Evolutionary conservation across 2,329 filamentous ascomycete genomes (phyloP).

Genomic region (Ilyonectria robusta): DNA sequence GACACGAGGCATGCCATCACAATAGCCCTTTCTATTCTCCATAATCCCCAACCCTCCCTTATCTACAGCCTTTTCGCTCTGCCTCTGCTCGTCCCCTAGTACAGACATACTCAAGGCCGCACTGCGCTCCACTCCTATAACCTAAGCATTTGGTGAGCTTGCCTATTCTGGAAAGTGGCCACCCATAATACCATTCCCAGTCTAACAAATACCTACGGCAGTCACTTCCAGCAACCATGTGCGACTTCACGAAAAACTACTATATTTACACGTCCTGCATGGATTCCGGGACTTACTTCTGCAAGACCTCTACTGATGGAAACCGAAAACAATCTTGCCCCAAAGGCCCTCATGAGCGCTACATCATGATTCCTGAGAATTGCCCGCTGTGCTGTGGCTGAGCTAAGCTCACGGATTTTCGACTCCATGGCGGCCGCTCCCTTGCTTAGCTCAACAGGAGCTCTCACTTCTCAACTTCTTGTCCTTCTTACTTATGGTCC

Average conservation of each 20-base stretch:
- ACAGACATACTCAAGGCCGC: constrained; percentile 5
- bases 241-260: constrained; percentile 80
- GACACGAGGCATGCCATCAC: constrained; percentile 11
- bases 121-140: constrained; percentile 24
- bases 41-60: not conserved
- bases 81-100: constrained; percentile 1
- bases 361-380: constrained; percentile 77
- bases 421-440: not conserved
- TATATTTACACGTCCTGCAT: constrained; percentile 81
- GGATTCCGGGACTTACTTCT: constrained; percentile 79
- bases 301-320: constrained; percentile 78
- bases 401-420: constrained; percentile 26
- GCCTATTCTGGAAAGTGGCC: constrained; percentile 25
- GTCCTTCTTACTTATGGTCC: not conserved
- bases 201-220: constrained; percentile 12
- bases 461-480: not conserved
- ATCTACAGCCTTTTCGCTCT: not conserved
- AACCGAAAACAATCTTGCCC: constrained; percentile 71
- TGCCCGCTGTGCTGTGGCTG: constrained; percentile 63
- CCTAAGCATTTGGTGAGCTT: constrained; percentile 14
- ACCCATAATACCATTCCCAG: constrained; percentile 20
- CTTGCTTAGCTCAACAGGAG: too few relatives aligned
- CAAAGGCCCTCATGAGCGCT: constrained; percentile 79
- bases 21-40: constrained; percentile 5
- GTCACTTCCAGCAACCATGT: constrained; percentile 59